Conservation (phyloP, 2,329 filamentous ascomycete species). For the Sodiomyces alkalinus region DNA sequence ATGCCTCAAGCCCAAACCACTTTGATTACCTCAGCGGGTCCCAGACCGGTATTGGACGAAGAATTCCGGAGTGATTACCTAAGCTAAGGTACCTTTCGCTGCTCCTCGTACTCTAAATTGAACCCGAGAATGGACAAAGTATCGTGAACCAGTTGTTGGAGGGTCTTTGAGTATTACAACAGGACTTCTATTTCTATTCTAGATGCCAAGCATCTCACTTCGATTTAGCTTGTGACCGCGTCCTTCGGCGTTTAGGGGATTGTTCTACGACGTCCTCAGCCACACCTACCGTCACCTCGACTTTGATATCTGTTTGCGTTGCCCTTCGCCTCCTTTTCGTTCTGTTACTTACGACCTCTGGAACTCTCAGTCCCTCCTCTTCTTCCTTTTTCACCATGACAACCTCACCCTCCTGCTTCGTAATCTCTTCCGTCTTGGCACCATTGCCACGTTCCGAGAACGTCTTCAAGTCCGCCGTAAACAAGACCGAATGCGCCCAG, state of each 20-base stretch:
- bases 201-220: not conserved
- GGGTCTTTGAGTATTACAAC: too few species aligned
- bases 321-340: slow-evolving; percentile 14
- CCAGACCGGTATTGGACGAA: too few species aligned
- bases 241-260: slow-evolving; percentile 6
- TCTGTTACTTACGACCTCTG: slow-evolving; percentile 10
- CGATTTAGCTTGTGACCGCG: slow-evolving; percentile 2
- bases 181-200: slow-evolving; percentile 1
- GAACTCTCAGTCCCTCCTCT: slow-evolving; percentile 10
- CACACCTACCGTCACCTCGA: slow-evolving; percentile 5
- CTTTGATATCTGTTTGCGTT: slow-evolving; percentile 6
- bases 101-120: too few species aligned
- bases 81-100: too few species aligned
- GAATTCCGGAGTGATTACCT: too few species aligned
- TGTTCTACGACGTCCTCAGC: slow-evolving; percentile 1
- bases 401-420: slow-evolving; percentile 6
- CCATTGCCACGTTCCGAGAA: slow-evolving; percentile 51
- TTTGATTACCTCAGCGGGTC: too few species aligned
- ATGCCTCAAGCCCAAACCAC: too few species aligned
- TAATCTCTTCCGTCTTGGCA: slow-evolving; percentile 15
- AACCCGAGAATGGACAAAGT: too few species aligned
- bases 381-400: slow-evolving; percentile 12
- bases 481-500: slow-evolving; percentile 95
- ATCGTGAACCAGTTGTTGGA: too few species aligned
- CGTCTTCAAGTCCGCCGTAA: slow-evolving; percentile 78